Evolutionary conservation across 805 yeast genomes (phyloP).

Genomic region (Pichia sporocuriosa): DNA sequence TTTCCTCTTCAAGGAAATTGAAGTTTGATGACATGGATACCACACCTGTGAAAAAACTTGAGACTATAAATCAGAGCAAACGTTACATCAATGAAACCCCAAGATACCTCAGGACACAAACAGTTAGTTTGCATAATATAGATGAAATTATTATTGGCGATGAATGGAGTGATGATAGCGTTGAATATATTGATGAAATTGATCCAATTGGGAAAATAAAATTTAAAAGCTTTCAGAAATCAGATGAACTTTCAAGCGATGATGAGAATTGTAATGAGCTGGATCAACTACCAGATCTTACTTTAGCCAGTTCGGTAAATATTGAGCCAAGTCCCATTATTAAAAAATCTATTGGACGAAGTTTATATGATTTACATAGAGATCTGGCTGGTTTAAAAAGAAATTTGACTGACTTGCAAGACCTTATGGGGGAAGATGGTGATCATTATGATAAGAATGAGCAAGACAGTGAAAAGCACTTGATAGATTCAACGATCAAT

Average conservation of each 20-base stretch:
- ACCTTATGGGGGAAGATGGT: slow-evolving; percentile 2
- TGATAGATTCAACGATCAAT: background rate
- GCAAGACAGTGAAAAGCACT: background rate
- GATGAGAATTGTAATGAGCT: background rate
- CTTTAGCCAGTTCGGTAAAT: background rate
- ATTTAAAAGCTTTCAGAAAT: too few relatives aligned
- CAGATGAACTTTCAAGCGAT: background rate
- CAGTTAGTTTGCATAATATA: slow-evolving; percentile 8
- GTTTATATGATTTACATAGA: slow-evolving; percentile 10
- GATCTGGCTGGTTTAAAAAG: slow-evolving; percentile 8
- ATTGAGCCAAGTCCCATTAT: slow-evolving; percentile 13
- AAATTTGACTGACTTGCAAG: slow-evolving; percentile 7
- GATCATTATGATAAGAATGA: background rate
- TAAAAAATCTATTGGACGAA: slow-evolving; percentile 7
- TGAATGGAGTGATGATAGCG: slow-evolving; percentile 9
- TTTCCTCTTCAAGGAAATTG: slow-evolving; percentile 7
- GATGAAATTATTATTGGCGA: slow-evolving; percentile 2
- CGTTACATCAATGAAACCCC: slow-evolving; percentile 20
- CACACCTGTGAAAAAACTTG: slow-evolving; percentile 15
- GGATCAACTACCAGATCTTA: background rate
- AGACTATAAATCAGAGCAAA: background rate
- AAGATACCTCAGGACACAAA: slow-evolving; percentile 15
- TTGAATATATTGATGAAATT: background rate
- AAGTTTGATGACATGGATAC: background rate
- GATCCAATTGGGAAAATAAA: background rate